These are phyloP conservation scores for Suillus occidentalis DNA, from an alignment of 768 basidiomycete genomes.

Conservation along the genomic window DNA sequence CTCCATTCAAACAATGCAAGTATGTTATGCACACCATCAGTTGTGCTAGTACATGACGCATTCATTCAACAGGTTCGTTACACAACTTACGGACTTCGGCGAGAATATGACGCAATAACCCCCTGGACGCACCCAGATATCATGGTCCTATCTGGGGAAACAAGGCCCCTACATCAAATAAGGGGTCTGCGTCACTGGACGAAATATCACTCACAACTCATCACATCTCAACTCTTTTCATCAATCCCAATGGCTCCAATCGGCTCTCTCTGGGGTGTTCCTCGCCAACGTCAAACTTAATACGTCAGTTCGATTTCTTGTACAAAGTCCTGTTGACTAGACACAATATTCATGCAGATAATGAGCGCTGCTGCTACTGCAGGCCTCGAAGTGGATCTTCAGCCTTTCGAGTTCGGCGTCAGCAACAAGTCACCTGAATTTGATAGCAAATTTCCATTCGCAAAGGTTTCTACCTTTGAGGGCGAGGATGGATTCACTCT, in stretches of 20 bases:
- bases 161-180: background rate
- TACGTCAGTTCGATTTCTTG: conserved; percentile 17
- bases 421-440: conserved; percentile 29
- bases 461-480: conserved; percentile 31
- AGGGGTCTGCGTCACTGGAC: background rate
- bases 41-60: no score
- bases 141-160: no score
- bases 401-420: conserved; percentile 22
- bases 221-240: background rate
- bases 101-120: no score
- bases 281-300: conserved; percentile 28
- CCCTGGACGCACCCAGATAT: no score
- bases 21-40: no score
- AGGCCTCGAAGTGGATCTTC: conserved; percentile 26
- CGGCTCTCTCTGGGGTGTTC: conserved; percentile 29
- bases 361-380: conserved; percentile 25
- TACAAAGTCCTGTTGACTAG: background rate
- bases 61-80: no score
- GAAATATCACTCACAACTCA: background rate
- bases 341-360: conserved; percentile 19
- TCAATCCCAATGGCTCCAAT: conserved; percentile 22
- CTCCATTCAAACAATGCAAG: no score
- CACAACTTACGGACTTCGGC: no score
- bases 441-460: conserved; percentile 29
- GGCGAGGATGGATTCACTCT: conserved; percentile 21